phyloP scores from a whole-genome alignment of 345 rosid genomes.

The Lepidium africanum region DNA sequence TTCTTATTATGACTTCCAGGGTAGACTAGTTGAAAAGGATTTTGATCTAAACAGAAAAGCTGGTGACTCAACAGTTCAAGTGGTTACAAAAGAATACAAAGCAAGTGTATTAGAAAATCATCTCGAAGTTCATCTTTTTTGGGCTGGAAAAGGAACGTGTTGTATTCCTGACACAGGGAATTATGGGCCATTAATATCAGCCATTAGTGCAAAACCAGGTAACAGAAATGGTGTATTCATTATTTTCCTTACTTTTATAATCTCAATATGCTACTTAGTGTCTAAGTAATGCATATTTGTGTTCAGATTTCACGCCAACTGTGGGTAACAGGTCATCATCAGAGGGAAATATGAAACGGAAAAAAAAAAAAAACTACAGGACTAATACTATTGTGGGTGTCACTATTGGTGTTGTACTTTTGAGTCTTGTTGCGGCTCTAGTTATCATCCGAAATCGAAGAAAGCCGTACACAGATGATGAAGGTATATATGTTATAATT shows the following conservation, averaged over 20 bases:
- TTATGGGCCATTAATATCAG: slow-evolving; percentile 34
- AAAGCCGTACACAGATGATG: no score
- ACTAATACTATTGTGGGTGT: slow-evolving; percentile 25
- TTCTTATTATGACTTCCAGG: slow-evolving; percentile 9
- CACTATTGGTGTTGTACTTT: slow-evolving; percentile 5
- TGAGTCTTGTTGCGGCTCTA: slow-evolving; percentile 21
- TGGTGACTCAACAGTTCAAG: slow-evolving; percentile 28
- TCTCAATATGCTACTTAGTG: background rate
- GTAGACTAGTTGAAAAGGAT: slow-evolving; percentile 33
- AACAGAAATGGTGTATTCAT: background rate
- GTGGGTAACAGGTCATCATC: slow-evolving; percentile 38
- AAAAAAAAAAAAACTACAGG: background rate
- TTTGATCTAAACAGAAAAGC: slow-evolving; percentile 40
- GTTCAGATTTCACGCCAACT: slow-evolving; percentile 51
- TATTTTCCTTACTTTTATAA: background rate
- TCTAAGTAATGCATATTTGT: background rate
- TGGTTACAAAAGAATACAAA: slow-evolving; percentile 5
- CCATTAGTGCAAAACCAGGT: slow-evolving; percentile 56
- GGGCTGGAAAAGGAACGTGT: no score
- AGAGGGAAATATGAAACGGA: background rate
- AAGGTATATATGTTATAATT: background rate
- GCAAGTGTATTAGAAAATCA: slow-evolving; percentile 19
- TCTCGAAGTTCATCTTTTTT: slow-evolving; percentile 23
- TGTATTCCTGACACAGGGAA: slow-evolving; percentile 21
- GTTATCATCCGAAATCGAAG: background rate